These are phyloP conservation scores for Suhomyces bribrorum DNA, from an alignment of 1,139 yeast species.

Conservation along the genomic window DNA sequence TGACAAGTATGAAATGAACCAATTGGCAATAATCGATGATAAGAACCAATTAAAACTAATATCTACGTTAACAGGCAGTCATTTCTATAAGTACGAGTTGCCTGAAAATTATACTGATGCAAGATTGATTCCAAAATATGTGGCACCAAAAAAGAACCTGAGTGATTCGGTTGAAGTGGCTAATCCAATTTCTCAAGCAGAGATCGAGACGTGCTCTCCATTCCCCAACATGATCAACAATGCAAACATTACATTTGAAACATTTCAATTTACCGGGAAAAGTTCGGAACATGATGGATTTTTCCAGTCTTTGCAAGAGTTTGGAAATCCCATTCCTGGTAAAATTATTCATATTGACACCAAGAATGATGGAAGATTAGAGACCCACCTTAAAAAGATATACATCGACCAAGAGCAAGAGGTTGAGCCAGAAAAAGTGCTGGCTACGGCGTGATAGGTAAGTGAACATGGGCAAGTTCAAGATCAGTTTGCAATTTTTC, in stretches of 20 bases:
- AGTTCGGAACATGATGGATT: slow-evolving; percentile 13
- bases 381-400: slow-evolving; percentile 4
- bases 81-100: slow-evolving; percentile 46
- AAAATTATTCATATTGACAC: slow-evolving; percentile 9
- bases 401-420: slow-evolving; percentile 11
- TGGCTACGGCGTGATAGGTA: neutral
- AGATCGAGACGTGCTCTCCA: slow-evolving; percentile 65
- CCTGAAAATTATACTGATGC: slow-evolving; percentile 28
- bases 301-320: slow-evolving; percentile 17
- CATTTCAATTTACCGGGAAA: slow-evolving; percentile 24
- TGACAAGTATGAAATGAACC: slow-evolving; percentile 22
- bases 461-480: neutral
- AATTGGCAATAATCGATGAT: slow-evolving; percentile 40
- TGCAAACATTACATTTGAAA: slow-evolving; percentile 34
- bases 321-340: slow-evolving; percentile 22
- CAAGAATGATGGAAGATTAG: neutral
- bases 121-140: slow-evolving; percentile 6
- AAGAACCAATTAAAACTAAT: slow-evolving; percentile 42
- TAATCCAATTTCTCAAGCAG: slow-evolving; percentile 57
- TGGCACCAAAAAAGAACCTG: neutral
- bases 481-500: neutral
- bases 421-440: neutral
- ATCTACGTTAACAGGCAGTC: slow-evolving; percentile 46
- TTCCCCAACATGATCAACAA: slow-evolving; percentile 51
- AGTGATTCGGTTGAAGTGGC: slow-evolving; percentile 17